Base-by-base conservation (phyloP, 2,329 filamentous ascomycete genomes). In the Trichophyton schoenleinii region DNA sequence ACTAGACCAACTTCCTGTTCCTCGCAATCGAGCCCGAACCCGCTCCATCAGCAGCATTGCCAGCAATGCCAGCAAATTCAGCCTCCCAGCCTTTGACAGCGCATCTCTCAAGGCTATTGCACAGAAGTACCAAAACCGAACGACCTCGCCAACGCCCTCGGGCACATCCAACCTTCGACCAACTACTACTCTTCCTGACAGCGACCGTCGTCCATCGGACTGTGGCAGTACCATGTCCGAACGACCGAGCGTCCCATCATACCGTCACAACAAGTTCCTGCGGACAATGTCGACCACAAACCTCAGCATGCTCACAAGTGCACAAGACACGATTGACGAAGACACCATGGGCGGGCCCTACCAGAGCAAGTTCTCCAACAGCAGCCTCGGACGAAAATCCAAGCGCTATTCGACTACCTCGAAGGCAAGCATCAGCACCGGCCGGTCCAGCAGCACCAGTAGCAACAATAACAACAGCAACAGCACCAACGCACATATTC, bases 21-120 rank as follows among this genome's bases (percentile, higher is more conserved):
- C 41, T 22, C 58, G 36, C 52, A 34, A 49, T 13, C 62, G 61
- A 53, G 60, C 59, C 53, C 44, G 61, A 15, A 61, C 61, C 15
- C 61, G 59, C 25, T 66, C 64, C 11, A 63, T 66, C 34, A 64
- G 60, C 53, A 66, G 64, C 58, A 61, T 63, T 41, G 60, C 63
- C 8, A 66, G 64, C 55, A 63, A 48, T 11, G 62, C 60, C 18
- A 66, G 64, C 59, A 65, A 65, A 57, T 61, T 63, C 61, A 63
- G 59, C 25, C 18, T 61, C n/a, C 62, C 63, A 2, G 28, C 59
- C 2, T 59, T 62, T 15, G 63, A 66, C n/a, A 60, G 57, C 42
- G 42, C 59, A 11, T 63, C 63, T 4, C 38, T 63, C 25, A 64
- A 60, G 15, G 55, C 36, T 9, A 57, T 63, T 34, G 46, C 62